Evolutionary conservation across 2,329 filamentous ascomycete species (phyloP), one percentile per base, ranked within the genome.

Genomic region (Aspergillus sergii): DNA sequence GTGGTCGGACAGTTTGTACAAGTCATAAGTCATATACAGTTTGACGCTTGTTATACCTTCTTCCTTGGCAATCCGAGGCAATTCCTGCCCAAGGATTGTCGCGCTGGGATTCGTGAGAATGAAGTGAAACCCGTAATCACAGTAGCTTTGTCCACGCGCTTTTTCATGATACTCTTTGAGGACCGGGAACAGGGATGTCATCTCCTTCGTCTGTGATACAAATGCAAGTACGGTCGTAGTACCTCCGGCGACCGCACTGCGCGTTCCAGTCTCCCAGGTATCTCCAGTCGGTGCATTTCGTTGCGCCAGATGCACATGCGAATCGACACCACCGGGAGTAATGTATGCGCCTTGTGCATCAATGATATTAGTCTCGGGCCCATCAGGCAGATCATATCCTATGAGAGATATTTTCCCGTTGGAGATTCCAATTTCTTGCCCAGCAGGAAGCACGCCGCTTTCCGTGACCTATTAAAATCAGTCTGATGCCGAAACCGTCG

Each of bases 211-310:
- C 70, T 88, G 85, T 2, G 83, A 81, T 1, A 85, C 86, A 73
- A 89, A 88, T 0, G 85, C 79, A 9, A 88, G 75, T n/a, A 88
- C 78, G 0, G 86, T 88, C 0, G 86, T 88, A 14, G 82, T 65
- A 0, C 65, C 63, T 4, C 65, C 65, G 0, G 84, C 85, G 57
- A 88, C 79, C 3, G 86, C 86, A 30, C 81, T 84, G 10, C 85
- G 78, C 0, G 83, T 83, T 0, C 85, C 85, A 19, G 77, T 34
- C 64, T 63, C 26, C 64, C 64, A 28, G 63, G 63, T 4, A 65
- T 32, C 51, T 57, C 57, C 23, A 26, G 23, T 26, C 23, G 23
- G 23, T 26, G 23, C 23, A 26, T 26, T 26, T 26, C 61, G 64
- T 36, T 84, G 80, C 9, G 78, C 76, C 1, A 84, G 73, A 64